Percentiles rank a stretch among this genome's conserved stretches.
Conservation (phyloP, 177 flowering plant genomes). For the Vitis hybrid region DNA sequence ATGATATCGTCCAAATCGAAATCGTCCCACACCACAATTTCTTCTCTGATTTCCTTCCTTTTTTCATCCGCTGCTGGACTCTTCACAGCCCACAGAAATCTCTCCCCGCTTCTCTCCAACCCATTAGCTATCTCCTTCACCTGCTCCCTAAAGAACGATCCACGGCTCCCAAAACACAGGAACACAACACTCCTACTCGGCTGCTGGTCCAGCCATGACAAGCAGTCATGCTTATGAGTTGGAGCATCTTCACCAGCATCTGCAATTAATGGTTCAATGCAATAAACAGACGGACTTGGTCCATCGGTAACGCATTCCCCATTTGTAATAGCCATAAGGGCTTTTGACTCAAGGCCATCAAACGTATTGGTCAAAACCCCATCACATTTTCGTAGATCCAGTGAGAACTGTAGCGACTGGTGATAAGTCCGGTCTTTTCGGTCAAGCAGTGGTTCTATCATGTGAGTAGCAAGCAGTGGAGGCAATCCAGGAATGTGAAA, state of each 20-base stretch:
- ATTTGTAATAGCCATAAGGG: background rate
- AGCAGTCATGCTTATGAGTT: background rate
- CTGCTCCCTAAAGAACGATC: slow-evolving; percentile 15
- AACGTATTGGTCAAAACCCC: slow-evolving; percentile 12
- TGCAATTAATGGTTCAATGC: slow-evolving; percentile 10
- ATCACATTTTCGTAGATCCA: background rate
- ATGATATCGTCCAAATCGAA: background rate
- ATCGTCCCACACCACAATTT: background rate
- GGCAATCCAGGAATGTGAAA: background rate
- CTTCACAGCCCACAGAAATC: background rate
- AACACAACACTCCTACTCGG: slow-evolving; percentile 23
- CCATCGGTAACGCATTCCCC: background rate
- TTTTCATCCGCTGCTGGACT: too few relatives aligned
- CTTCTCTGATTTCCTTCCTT: background rate
- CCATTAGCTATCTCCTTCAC: slow-evolving; percentile 26
- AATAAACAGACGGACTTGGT: background rate
- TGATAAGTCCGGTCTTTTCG: too few relatives aligned
- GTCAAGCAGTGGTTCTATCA: too few relatives aligned
- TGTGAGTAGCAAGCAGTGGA: too few relatives aligned
- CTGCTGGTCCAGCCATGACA: slow-evolving; percentile 27
- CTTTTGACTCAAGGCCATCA: background rate
- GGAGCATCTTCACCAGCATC: background rate
- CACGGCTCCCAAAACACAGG: slow-evolving; percentile 28
- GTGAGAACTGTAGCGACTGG: too few relatives aligned
- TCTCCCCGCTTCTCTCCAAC: slow-evolving; percentile 17